Evolutionary conservation across 176 grass and related monocot species (phyloP).

Genomic region (Tuctoria greenei): DNA sequence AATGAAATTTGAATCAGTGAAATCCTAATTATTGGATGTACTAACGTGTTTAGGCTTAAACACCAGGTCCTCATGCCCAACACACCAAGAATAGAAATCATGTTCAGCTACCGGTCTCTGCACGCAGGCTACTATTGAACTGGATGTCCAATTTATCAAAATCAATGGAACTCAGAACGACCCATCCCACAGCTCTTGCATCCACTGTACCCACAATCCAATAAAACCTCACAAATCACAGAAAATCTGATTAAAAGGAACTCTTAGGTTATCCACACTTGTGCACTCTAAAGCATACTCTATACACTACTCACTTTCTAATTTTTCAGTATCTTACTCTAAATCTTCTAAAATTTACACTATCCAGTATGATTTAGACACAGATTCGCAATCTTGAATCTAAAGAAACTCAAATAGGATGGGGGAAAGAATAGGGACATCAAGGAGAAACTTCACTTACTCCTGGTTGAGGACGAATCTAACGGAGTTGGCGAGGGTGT

Average conservation of each 20-base stretch:
- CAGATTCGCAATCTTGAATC: no score
- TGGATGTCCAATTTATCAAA: not conserved
- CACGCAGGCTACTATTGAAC: not conserved
- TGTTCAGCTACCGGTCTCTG: not conserved
- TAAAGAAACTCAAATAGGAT: not conserved
- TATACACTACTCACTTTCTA: no score
- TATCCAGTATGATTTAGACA: no score
- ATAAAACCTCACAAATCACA: not conserved
- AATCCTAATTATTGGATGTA: not conserved
- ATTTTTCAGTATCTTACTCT: no score
- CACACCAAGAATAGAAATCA: not conserved
- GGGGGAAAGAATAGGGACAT: not conserved
- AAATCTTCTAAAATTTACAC: no score
- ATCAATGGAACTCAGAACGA: not conserved
- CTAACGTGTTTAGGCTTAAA: not conserved
- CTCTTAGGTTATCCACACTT: no score
- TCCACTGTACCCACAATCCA: not conserved
- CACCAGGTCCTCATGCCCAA: no score
- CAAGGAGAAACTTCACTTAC: conserved; percentile 52
- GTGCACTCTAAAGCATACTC: no score
- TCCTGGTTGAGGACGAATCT: conserved; percentile 91
- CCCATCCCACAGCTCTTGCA: not conserved
- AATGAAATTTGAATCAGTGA: not conserved
- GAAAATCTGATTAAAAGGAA: not conserved
- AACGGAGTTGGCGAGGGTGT: conserved; percentile 76